phyloP scores from a whole-genome alignment of 352 stramenopile genomes.

The Globisporangium nodosum region DNA sequence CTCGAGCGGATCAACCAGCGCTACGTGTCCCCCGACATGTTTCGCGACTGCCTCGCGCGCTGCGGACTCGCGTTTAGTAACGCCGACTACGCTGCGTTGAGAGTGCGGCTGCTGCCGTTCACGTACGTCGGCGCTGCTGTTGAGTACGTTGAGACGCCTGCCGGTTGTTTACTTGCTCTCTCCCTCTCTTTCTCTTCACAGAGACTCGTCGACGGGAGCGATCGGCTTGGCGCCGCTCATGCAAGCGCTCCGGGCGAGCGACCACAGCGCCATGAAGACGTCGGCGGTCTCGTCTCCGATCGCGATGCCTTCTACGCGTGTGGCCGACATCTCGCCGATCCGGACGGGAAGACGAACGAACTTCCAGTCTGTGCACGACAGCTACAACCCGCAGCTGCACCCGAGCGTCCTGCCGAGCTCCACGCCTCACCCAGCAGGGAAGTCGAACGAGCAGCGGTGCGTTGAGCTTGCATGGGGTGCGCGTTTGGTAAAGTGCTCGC shows the following conservation, averaged over 20 bases:
- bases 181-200: constrained; percentile 12
- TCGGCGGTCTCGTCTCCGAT: constrained; percentile 17
- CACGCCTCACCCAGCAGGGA: constrained; percentile 39
- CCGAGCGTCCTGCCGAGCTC: not conserved
- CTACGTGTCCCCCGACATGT: constrained; percentile 45
- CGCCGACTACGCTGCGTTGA: constrained; percentile 59
- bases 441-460: constrained; percentile 69
- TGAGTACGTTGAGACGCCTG: not conserved
- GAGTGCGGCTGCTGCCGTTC: constrained; percentile 53
- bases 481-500: not conserved
- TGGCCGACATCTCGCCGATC: constrained; percentile 41
- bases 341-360: constrained; percentile 58
- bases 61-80: constrained; percentile 63
- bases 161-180: not conserved
- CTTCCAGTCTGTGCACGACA: constrained; percentile 22
- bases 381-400: constrained; percentile 10
- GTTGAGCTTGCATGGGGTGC: not conserved
- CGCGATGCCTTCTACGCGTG: constrained; percentile 8
- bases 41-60: constrained; percentile 53
- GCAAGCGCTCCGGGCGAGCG: constrained; percentile 38
- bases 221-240: constrained; percentile 42
- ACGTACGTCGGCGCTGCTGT: constrained; percentile 25
- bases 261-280: constrained; percentile 35
- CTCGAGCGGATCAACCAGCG: constrained; percentile 49
- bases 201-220: constrained; percentile 39